These are phyloP conservation scores for Pseudoscleropodium purum DNA, from an alignment of 225 moss, liverwort and hornwort genomes.

Conservation along the genomic window DNA sequence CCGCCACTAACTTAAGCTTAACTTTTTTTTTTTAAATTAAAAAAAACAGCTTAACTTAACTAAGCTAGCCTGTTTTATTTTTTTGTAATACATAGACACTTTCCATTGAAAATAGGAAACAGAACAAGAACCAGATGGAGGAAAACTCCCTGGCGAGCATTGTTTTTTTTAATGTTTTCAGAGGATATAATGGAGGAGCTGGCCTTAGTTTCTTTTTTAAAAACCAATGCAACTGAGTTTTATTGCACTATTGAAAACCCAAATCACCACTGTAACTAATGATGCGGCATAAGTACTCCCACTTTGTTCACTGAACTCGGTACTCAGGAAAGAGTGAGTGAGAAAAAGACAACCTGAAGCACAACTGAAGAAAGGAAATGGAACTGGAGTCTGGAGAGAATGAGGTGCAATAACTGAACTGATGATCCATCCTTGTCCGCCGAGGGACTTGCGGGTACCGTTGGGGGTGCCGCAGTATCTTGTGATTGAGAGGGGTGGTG, in stretches of 20 bases:
- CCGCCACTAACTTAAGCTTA: not conserved
- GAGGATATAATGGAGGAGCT: no score
- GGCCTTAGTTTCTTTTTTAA: no score
- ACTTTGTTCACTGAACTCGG: no score
- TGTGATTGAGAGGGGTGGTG: constrained; percentile 5
- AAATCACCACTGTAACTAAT: not conserved
- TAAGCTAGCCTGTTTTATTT: no score
- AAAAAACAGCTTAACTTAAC: no score
- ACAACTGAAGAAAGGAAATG: not conserved
- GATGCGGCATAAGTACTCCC: not conserved
- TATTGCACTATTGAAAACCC: not conserved
- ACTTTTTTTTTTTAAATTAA: no score
- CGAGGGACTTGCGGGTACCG: not conserved
- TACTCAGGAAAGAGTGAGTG: not conserved
- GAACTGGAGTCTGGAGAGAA: not conserved
- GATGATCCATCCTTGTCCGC: not conserved
- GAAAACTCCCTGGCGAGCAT: no score
- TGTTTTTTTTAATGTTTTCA: no score
- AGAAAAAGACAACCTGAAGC: not conserved
- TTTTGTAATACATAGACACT: no score
- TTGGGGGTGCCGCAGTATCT: not conserved
- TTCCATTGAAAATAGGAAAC: no score
- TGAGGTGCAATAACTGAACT: not conserved
- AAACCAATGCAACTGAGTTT: no score
- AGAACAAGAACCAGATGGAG: no score